A percentile compares a stretch with the other conserved stretches of the same genome.
These are phyloP conservation scores for Bipolaris bicolor DNA, from an alignment of 2,329 filamentous ascomycete species.

Conservation along the genomic window DNA sequence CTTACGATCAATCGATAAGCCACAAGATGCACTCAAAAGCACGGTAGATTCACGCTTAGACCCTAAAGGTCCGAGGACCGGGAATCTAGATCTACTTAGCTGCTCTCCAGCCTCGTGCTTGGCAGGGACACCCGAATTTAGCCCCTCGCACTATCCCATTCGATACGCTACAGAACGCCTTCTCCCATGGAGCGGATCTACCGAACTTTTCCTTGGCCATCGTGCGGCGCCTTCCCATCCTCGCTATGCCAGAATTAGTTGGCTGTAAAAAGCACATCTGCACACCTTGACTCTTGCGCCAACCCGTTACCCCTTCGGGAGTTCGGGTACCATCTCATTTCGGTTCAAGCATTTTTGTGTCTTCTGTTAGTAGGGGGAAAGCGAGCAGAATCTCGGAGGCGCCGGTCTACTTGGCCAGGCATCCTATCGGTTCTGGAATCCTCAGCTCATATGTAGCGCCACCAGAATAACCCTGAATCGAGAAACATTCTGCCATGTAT, in stretches of 20 bases:
- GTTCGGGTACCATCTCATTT: neutral
- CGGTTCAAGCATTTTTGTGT: neutral
- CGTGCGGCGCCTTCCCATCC: neutral
- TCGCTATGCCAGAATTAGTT: neutral
- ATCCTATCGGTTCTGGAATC: neutral
- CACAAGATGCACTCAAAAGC: neutral
- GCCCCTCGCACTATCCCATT: neutral
- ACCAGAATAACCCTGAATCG: neutral
- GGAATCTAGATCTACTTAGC: neutral
- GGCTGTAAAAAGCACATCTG: neutral
- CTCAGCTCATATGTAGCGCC: neutral
- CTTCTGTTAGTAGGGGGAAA: neutral
- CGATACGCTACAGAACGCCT: constrained; percentile 5
- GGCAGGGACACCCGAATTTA: neutral
- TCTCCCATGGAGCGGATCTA: neutral
- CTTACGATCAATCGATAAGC: neutral
- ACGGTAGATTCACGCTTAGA: neutral
- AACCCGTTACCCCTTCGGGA: neutral
- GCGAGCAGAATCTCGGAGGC: neutral
- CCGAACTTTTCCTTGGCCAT: neutral
- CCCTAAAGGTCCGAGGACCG: neutral
- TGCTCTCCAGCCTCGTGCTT: constrained; percentile 3
- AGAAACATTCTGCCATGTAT: neutral
- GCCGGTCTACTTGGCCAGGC: neutral
- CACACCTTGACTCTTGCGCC: neutral